Conservation (phyloP, 768 basidiomycete genomes). For the Lactarius vividus region DNA sequence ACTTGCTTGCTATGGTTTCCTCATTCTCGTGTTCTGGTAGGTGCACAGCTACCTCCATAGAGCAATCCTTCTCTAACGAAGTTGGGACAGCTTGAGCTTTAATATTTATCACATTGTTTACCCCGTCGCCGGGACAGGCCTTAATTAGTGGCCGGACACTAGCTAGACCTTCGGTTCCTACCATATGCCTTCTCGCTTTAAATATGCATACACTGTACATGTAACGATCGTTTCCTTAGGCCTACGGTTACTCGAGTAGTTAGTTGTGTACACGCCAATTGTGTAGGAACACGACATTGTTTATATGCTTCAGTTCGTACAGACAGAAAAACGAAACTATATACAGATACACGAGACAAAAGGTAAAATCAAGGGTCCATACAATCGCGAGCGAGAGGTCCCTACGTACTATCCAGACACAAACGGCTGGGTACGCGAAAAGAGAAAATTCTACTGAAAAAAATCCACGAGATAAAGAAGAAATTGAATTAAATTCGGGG, state of each 20-base stretch:
- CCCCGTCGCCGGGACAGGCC: conserved; percentile 27
- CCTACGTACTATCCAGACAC: neutral
- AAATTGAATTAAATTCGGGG: neutral
- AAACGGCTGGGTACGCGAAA: neutral
- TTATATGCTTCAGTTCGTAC: neutral
- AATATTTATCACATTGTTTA: conserved; percentile 69
- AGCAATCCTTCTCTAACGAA: conserved; percentile 17
- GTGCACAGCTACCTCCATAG: conserved; percentile 31
- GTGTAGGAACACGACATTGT: neutral
- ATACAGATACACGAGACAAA: neutral
- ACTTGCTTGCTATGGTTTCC: conserved; percentile 70
- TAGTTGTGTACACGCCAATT: neutral
- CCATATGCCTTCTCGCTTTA: neutral
- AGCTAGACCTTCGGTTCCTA: neutral
- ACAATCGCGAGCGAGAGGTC: conserved; percentile 4
- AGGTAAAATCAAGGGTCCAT: conserved; percentile 6
- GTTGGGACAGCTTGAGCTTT: conserved; percentile 58
- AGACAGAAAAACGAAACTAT: neutral
- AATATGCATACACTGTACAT: conserved; percentile 1
- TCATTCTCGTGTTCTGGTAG: conserved; percentile 87
- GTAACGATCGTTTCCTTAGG: neutral
- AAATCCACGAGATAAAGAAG: neutral
- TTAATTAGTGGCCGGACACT: conserved; percentile 7
- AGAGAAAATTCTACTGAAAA: neutral
- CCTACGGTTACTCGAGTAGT: neutral